Base-by-base conservation (phyloP, 2,329 filamentous ascomycete species). In the Colletotrichum nymphaeae region DNA sequence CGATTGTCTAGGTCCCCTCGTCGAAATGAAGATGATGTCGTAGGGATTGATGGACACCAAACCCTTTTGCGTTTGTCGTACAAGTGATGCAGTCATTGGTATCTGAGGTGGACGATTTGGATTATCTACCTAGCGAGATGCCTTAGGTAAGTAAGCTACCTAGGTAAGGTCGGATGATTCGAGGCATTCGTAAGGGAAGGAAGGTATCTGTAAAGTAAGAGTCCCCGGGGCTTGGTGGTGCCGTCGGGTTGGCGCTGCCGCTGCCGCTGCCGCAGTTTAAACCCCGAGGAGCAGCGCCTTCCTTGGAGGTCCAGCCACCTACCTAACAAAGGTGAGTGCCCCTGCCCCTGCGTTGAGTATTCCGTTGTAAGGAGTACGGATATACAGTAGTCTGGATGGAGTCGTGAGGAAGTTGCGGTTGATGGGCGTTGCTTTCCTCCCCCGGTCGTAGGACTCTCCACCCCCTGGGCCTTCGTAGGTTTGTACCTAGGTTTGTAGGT, bases 31-130 rank as follows among this genome's bases (percentile, higher is more conserved):
- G 6, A 63, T 42, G 5, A 42, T 42, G 37, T 42, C 16, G 12
- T 42, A 16, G 14, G 37, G 5, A 42, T 42, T 16, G 14, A 19
- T 42, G 5, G 37, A 7, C 59, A 58, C 59, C 46, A 59, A 69
- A 64, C 59, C 70, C 28, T 52, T 73, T 32, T 60, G 42, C 66
- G 66, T 55, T 69, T 64, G 55, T 73, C 66, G 70, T 73, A 73
- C 70, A 64, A 55, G 55, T 55, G n/a, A 59, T 60, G 58, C 70
- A 73, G 66, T 69, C 66, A 24, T 16, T 55, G 59, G n/a, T 26
- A 46, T 32, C 3, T 32, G 32, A 32, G 32, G 32, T 32, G 32
- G 32, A 32, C 9, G 32, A 32, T 37, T 26, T 42, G 37, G 37
- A 42, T 19, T 19, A 42, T 11, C 32, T 30, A 8, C 28, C 8